Conservation (phyloP, 2,329 filamentous ascomycete genomes). For the Penicillium decumbens region DNA sequence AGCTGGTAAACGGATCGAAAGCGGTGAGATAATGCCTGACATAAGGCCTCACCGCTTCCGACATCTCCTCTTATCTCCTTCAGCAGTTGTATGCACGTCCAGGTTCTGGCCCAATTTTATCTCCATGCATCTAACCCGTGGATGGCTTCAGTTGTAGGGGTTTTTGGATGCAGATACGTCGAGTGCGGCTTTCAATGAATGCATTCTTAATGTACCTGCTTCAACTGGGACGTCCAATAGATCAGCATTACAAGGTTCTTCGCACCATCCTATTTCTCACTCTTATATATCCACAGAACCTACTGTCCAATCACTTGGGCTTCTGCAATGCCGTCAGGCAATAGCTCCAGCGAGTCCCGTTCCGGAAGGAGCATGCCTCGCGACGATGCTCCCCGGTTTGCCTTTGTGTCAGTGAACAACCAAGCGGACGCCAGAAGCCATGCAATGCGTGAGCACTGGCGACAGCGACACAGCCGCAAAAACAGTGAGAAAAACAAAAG, state of each 20-base stretch:
- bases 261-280: background rate
- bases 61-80: no score
- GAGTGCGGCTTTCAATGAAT: background rate
- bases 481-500: conserved; percentile 4
- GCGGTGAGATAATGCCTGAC: no score
- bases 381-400: conserved; percentile 13
- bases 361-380: background rate
- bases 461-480: conserved; percentile 22
- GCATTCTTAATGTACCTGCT: background rate
- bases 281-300: background rate
- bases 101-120: no score
- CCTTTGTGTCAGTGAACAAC: conserved; percentile 20
- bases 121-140: no score
- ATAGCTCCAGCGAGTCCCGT: conserved; percentile 1
- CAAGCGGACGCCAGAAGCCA: conserved; percentile 30
- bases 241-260: background rate
- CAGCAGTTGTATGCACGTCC: no score
- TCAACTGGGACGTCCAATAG: background rate
- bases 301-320: background rate
- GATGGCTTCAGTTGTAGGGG: no score
- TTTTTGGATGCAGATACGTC: background rate
- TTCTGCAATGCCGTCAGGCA: background rate
- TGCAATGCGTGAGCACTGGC: conserved; percentile 39
- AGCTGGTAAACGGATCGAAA: no score
- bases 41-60: no score